Evolutionary conservation across 2,329 filamentous ascomycete species (phyloP), one percentile per base, ranked within the genome.

Genomic region (Cladosporium sp.): DNA sequence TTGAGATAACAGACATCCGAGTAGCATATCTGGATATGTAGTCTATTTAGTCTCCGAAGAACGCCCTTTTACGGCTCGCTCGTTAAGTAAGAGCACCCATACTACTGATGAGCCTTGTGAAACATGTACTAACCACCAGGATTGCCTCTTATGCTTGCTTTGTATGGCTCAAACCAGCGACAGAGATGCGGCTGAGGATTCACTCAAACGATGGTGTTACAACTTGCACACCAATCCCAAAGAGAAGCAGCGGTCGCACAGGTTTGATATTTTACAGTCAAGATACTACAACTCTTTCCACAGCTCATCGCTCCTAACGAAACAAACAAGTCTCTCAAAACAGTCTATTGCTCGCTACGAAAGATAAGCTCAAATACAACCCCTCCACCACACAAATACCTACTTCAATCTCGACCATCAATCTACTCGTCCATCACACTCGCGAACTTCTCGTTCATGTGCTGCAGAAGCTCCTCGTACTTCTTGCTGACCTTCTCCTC

Each of bases 401-500:
- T 57, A 51, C 61, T 46, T n/a, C 26, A 26, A 36, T 43, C n/a
- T 23, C 61, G 25, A 46, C 10, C 28, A 46, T 7, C 61, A 3
- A 23, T 36, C 76, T 93, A 99, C 86, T 98, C 94, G 80, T 99
- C 95, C 78, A 92, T 88, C 67, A 99, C 94, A 46, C 93, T 89
- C 58, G 95, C 95, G 82, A 99, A 99, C 83, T 97, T 97, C 83
- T 99, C 95, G 73, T 91, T 89, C 93, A 99, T 94, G 74, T 88
- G 85, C 82, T 96, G 92, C 73, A 95, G 86, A 73, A 98, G 88
- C 73, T 88, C 89, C 85, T 98, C 95, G 79, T 98, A 99, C 91
- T 93, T 97, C 86, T 93, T 94, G 73, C 82, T 84, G 69, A 99
- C 85, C 66, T 79, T 85, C 67, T 95, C 90, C 82, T 97, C 84